A percentile compares a stretch with the other conserved stretches of the same genome.
These are phyloP conservation scores for Penicillium sp. DNA, from an alignment of 2,329 filamentous ascomycete genomes.

Conservation along the genomic window DNA sequence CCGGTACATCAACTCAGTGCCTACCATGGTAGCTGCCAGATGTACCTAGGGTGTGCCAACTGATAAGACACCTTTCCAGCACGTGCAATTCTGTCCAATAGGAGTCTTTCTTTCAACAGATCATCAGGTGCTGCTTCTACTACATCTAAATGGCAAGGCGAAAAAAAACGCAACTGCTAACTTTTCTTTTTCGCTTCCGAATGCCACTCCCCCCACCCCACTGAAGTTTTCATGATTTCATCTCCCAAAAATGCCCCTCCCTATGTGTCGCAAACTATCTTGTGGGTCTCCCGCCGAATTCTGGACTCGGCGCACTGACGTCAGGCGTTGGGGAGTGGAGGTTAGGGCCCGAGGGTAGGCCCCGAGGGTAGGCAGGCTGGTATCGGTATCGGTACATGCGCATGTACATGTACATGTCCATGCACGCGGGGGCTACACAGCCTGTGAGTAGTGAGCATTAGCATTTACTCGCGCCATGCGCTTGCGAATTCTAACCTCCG, in stretches of 20 bases:
- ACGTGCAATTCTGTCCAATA: slow-evolving; percentile 10
- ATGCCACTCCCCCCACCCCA: not conserved
- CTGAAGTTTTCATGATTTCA: slow-evolving; percentile 2
- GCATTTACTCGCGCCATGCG: slow-evolving; percentile 2
- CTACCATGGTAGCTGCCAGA: too few species aligned
- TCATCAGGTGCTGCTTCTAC: not conserved
- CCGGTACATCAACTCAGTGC: not conserved
- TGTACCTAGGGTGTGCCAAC: not conserved
- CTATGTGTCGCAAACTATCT: not conserved
- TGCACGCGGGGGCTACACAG: not conserved
- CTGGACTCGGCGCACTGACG: slow-evolving; percentile 4
- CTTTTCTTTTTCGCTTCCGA: slow-evolving; percentile 3
- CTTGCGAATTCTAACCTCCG: not conserved
- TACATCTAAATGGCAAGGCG: not conserved
- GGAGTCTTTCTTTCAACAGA: not conserved
- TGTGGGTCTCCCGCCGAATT: not conserved
- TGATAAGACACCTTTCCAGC: slow-evolving; percentile 20
- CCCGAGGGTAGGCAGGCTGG: not conserved
- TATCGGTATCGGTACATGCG: not conserved
- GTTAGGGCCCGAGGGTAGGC: not conserved
- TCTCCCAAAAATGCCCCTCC: not conserved
- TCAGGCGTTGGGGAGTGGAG: not conserved
- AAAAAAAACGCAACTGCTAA: not conserved
- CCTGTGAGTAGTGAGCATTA: not conserved
- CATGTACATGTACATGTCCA: not conserved